Evolutionary conservation across 225 moss, liverwort and hornwort species (phyloP).

Genomic region (Anthoceros angustus): DNA sequence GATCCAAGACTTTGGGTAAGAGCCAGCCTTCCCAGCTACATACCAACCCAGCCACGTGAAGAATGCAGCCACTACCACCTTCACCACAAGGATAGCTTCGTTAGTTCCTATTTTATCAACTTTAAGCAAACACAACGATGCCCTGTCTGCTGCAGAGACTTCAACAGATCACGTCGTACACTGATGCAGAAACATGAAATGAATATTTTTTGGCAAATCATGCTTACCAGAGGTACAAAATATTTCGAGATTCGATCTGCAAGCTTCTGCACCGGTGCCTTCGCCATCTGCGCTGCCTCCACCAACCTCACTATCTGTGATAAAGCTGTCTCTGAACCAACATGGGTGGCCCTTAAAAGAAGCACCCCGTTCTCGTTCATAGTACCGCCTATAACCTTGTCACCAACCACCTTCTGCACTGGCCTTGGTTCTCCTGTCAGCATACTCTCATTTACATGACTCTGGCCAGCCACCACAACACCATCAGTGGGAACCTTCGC

Average conservation of each 20-base stretch:
- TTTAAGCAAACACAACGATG: background rate
- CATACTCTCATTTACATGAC: conserved; percentile 96
- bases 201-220: background rate
- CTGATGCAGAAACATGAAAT: background rate
- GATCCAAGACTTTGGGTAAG: conserved; percentile 74
- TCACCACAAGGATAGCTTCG: background rate
- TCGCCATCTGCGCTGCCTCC: conserved; percentile 98
- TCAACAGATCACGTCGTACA: background rate
- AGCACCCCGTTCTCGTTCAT: conserved; percentile 94
- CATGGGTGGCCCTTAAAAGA: conserved; percentile 69
- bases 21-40: conserved; percentile 40
- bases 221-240: conserved; percentile 64
- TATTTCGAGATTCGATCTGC: conserved; percentile 89
- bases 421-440: conserved; percentile 91
- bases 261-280: conserved; percentile 93
- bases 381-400: conserved; percentile 90
- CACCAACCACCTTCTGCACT: conserved; percentile 62
- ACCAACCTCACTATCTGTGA: conserved; percentile 93
- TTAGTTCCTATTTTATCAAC: background rate
- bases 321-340: conserved; percentile 89
- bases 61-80: conserved; percentile 67
- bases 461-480: conserved; percentile 69
- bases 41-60: conserved; percentile 83
- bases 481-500: conserved; percentile 93
- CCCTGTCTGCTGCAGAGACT: background rate